Conservation (phyloP, 306 rosid genomes). For the Pyrus betulifolia region DNA sequence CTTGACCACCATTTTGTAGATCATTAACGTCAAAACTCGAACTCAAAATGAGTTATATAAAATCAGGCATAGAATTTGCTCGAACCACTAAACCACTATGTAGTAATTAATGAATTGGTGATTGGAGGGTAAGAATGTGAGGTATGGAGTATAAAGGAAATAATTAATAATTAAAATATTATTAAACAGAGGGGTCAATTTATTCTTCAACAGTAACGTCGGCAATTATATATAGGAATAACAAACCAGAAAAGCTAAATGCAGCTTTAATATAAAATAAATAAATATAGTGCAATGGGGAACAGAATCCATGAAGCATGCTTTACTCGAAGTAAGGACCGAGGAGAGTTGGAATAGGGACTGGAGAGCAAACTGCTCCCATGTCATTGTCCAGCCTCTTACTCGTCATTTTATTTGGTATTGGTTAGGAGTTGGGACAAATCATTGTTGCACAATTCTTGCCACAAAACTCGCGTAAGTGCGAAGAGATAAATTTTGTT, state of each 20-base stretch:
- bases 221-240: no score
- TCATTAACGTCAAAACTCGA: rapidly evolving
- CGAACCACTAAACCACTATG: no score
- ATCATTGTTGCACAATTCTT: background rate
- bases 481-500: rapidly evolving
- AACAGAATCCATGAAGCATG: background rate
- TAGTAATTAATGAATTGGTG: background rate
- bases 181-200: background rate
- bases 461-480: background rate
- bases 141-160: no score
- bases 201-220: no score
- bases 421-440: background rate
- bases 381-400: background rate
- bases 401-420: background rate
- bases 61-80: rapidly evolving
- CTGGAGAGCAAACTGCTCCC: background rate
- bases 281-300: background rate
- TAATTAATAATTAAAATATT: no score
- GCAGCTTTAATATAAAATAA: background rate
- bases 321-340: background rate
- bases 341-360: background rate
- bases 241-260: slow-evolving; percentile 7
- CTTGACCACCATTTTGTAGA: no score
- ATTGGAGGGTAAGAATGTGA: background rate
- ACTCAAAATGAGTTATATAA: rapidly evolving